Evolutionary conservation across 2,329 filamentous ascomycete species (phyloP).

Genomic region (Aspergillus udagawae): DNA sequence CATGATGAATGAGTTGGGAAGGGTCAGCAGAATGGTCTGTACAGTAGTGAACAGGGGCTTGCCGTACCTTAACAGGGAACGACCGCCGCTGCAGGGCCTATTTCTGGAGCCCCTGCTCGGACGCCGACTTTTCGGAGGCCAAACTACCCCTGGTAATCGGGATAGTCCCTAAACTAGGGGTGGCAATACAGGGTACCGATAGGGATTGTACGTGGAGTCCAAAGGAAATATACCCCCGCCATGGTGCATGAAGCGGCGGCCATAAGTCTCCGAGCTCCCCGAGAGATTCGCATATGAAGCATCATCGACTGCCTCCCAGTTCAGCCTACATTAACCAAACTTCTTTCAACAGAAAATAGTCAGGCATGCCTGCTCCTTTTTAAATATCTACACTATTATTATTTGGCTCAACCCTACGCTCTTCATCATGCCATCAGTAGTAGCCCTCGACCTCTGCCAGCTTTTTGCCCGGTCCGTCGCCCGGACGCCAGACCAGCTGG

Average conservation of each 20-base stretch:
- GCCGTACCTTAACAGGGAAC: neutral
- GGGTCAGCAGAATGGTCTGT: too few relatives aligned
- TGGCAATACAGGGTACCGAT: too few relatives aligned
- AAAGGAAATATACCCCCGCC: too few relatives aligned
- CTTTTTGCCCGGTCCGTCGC: neutral
- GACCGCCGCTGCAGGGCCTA: neutral
- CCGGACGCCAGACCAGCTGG: neutral
- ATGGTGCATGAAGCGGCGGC: too few relatives aligned
- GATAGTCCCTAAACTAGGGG: too few relatives aligned
- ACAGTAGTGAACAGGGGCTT: too few relatives aligned
- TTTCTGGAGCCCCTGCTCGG: neutral
- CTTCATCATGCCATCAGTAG: neutral
- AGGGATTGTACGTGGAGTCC: too few relatives aligned
- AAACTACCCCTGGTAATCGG: neutral
- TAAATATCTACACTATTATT: neutral
- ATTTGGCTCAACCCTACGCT: neutral
- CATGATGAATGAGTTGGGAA: neutral
- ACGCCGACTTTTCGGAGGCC: neutral
- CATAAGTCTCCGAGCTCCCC: too few relatives aligned
- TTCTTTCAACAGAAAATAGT: neutral
- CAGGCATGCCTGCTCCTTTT: neutral
- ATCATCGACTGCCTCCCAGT: neutral
- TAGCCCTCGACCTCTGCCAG: neutral
- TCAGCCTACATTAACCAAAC: too few relatives aligned
- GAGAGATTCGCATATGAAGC: neutral